Evolutionary conservation across 805 yeast genomes (phyloP).

Genomic region (Wilhelminamyces savonicus): DNA sequence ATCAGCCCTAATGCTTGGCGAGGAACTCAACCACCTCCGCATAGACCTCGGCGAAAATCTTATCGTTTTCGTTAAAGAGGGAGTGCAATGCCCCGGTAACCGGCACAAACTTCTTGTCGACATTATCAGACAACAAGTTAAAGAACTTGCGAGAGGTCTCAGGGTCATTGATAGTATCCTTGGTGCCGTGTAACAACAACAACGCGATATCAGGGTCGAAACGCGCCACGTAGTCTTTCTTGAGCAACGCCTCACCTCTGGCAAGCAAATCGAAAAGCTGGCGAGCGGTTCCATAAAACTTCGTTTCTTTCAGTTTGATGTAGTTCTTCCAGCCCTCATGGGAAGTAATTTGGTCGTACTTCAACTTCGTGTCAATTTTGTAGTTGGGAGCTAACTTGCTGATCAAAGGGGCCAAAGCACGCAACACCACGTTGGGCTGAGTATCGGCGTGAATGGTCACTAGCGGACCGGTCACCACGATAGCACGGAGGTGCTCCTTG

Average conservation of each 20-base stretch:
- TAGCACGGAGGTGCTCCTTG: conserved; percentile 39
- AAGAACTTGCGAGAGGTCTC: conserved; percentile 41
- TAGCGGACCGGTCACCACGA: conserved; percentile 55
- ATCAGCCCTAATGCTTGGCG: too few relatives aligned
- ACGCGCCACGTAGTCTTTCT: conserved; percentile 27
- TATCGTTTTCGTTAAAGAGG: conserved; percentile 41
- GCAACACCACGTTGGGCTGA: conserved; percentile 43
- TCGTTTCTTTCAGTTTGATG: conserved; percentile 31
- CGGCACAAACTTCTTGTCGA: conserved; percentile 23
- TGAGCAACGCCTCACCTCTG: conserved; percentile 51
- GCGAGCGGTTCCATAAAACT: conserved; percentile 47
- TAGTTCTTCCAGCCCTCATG: conserved; percentile 42
- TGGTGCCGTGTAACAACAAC: conserved; percentile 54
- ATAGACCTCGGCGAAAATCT: conserved; percentile 27
- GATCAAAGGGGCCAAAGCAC: conserved; percentile 34
- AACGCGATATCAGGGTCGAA: conserved; percentile 40
- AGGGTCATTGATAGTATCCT: conserved; percentile 56
- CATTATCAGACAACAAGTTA: conserved; percentile 21
- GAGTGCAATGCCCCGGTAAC: conserved; percentile 37
- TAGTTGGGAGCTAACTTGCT: conserved; percentile 39
- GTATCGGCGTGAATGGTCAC: conserved; percentile 53
- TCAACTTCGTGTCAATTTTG: conserved; percentile 49
- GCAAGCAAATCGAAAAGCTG: conserved; percentile 55
- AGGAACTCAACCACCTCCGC: conserved; percentile 35
- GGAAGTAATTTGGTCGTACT: conserved; percentile 48